Evolutionary conservation across 2,329 filamentous ascomycete species (phyloP).

Genomic region (Arthrobotrys entomopaga): DNA sequence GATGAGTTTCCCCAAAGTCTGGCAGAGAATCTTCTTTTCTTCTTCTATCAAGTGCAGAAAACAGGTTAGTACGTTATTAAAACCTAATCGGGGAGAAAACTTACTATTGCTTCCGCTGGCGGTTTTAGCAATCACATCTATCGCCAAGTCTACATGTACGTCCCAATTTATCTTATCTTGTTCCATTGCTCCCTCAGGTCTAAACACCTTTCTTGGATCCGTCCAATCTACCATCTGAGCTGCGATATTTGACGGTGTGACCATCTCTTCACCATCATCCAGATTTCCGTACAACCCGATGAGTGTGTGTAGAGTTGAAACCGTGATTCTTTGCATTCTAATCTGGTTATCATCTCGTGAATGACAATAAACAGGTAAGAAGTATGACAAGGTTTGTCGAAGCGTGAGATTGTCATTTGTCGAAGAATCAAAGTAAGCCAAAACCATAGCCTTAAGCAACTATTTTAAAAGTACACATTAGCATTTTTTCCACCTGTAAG

Average conservation of each 20-base stretch:
- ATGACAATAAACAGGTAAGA: constrained; percentile 93
- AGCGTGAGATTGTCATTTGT: constrained; percentile 82
- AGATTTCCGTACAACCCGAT: constrained; percentile 76
- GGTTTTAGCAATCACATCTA: constrained; percentile 79
- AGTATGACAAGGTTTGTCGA: constrained; percentile 88
- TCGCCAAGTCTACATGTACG: constrained; percentile 81
- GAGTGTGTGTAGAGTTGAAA: constrained; percentile 79
- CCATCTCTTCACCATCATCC: constrained; percentile 82
- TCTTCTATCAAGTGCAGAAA: constrained; percentile 69
- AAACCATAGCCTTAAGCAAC: constrained; percentile 83
- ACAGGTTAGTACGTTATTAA: constrained; percentile 17
- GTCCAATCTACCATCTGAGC: constrained; percentile 93
- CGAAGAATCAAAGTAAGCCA: constrained; percentile 89
- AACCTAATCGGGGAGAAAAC: constrained; percentile 59
- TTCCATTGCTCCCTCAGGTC: constrained; percentile 64
- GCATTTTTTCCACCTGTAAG: background rate
- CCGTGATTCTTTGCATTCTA: constrained; percentile 77
- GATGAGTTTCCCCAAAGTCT: constrained; percentile 83
- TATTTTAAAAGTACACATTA: background rate
- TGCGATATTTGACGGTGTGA: constrained; percentile 79
- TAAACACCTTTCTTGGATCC: constrained; percentile 82
- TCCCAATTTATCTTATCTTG: constrained; percentile 75
- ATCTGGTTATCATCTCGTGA: constrained; percentile 83
- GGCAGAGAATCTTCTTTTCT: constrained; percentile 82
- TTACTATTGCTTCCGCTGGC: constrained; percentile 73